phyloP scores from a whole-genome alignment of 768 basidiomycete species.

The Hygrophoropsis aurantiaca region DNA sequence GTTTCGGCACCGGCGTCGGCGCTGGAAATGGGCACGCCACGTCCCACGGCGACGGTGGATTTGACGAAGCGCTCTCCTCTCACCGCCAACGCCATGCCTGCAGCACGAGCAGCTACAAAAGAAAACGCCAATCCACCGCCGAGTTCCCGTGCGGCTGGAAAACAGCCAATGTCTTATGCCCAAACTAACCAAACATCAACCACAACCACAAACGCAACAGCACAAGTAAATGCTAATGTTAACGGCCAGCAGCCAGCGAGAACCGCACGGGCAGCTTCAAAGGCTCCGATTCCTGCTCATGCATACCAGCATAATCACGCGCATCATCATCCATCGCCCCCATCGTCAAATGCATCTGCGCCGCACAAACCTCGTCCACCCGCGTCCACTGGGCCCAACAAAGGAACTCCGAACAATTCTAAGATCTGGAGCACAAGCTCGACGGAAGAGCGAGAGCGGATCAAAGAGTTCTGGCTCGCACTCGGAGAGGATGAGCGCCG shows the following conservation, averaged over 20 bases:
- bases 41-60: conserved; percentile 31
- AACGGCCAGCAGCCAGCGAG: conserved; percentile 33
- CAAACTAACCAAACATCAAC: conserved; percentile 15
- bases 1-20: conserved; percentile 30
- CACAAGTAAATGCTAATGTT: conserved; percentile 26
- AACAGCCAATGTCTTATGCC: conserved; percentile 85
- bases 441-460: conserved; percentile 91
- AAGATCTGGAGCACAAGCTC: conserved; percentile 96
- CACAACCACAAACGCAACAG: conserved; percentile 24
- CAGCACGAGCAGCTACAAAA: conserved; percentile 39
- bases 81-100: conserved; percentile 43
- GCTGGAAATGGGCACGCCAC: conserved; percentile 31
- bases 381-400: conserved; percentile 20
- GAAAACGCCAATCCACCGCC: conserved; percentile 50
- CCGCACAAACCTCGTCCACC: conserved; percentile 32
- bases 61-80: conserved; percentile 40
- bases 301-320: conserved; percentile 48
- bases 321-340: conserved; percentile 54
- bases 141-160: conserved; percentile 84
- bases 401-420: conserved; percentile 46
- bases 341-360: conserved; percentile 33
- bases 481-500: conserved; percentile 90
- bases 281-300: conserved; percentile 55
- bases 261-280: conserved; percentile 52
- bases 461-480: conserved; percentile 97